Conservation (phyloP, 2,329 filamentous ascomycete species). For the Microdochium trichocladiopsis region DNA sequence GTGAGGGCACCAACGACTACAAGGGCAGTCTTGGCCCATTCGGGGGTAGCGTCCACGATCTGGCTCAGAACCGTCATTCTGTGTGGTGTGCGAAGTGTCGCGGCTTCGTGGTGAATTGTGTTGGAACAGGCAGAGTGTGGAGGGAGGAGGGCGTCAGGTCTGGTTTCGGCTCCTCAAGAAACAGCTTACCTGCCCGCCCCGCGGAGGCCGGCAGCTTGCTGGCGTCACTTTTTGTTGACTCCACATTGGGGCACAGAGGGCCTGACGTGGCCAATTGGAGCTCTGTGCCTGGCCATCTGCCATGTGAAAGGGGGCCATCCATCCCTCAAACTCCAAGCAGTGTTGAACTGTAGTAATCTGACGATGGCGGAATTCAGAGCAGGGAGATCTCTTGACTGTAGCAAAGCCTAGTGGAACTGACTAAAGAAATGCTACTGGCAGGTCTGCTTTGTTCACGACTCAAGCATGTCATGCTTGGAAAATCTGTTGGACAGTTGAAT, state of each 20-base stretch:
- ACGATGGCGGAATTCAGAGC: too few species aligned
- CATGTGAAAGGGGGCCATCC: not conserved
- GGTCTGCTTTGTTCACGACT: too few species aligned
- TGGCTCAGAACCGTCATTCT: constrained; percentile 7
- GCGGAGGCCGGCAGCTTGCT: not conserved
- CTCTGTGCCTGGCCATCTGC: not conserved
- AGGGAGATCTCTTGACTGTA: too few species aligned
- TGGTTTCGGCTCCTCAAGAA: too few species aligned
- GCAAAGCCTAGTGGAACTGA: too few species aligned
- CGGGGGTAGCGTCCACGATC: constrained; percentile 32
- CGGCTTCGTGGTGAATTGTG: not conserved
- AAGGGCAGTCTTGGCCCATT: constrained; percentile 36
- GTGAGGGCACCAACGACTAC: constrained; percentile 52
- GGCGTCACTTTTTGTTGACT: not conserved
- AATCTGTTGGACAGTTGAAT: too few species aligned
- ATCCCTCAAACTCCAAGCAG: not conserved
- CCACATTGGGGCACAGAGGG: not conserved
- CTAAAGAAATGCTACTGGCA: too few species aligned
- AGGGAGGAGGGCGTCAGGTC: too few species aligned
- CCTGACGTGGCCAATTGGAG: not conserved
- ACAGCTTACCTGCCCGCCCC: not conserved
- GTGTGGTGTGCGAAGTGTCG: not conserved
- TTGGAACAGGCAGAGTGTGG: not conserved
- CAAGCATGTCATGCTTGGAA: too few species aligned
- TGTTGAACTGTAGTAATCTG: too few species aligned